A percentile compares a stretch with the other conserved stretches of the same genome.
These are phyloP conservation scores for Candida bentonensis DNA, from an alignment of 805 yeast species.

Conservation along the genomic window DNA sequence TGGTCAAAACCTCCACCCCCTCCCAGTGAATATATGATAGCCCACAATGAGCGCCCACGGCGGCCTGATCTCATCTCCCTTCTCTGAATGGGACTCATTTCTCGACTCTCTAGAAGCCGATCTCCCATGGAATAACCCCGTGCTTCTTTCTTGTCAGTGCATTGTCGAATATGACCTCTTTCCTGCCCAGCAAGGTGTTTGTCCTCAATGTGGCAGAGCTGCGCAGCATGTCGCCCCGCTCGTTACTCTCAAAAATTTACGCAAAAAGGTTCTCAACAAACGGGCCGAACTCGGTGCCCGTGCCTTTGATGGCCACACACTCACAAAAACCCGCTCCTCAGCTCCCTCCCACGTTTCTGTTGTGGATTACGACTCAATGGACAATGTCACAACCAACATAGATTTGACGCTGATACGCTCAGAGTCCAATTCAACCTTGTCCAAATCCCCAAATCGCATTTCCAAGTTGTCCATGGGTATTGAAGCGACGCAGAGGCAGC, in stretches of 20 bases:
- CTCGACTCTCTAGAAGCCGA: neutral
- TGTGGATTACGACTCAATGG: neutral
- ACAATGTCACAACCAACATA: neutral
- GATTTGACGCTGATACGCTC: neutral
- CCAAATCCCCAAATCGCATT: neutral
- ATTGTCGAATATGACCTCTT: neutral
- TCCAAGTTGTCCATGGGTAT: neutral
- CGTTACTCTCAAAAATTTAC: too few relatives aligned
- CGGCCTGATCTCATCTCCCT: neutral
- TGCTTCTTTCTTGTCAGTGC: neutral
- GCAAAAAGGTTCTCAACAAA: too few relatives aligned
- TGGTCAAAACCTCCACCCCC: too few relatives aligned
- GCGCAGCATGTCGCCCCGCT: too few relatives aligned
- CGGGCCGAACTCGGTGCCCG: neutral
- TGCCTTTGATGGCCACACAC: neutral
- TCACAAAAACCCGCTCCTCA: neutral
- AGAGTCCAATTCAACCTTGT: neutral
- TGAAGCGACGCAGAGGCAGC: neutral
- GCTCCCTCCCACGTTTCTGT: neutral
- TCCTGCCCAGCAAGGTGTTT: too few relatives aligned
- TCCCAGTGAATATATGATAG: conserved; percentile 34
- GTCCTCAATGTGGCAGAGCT: too few relatives aligned
- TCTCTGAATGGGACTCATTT: neutral
- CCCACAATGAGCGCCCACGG: conserved; percentile 1
- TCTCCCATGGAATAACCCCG: neutral